These are phyloP conservation scores for Babesia ovis DNA, from an alignment of 169 alveolate species.

Conservation along the genomic window DNA sequence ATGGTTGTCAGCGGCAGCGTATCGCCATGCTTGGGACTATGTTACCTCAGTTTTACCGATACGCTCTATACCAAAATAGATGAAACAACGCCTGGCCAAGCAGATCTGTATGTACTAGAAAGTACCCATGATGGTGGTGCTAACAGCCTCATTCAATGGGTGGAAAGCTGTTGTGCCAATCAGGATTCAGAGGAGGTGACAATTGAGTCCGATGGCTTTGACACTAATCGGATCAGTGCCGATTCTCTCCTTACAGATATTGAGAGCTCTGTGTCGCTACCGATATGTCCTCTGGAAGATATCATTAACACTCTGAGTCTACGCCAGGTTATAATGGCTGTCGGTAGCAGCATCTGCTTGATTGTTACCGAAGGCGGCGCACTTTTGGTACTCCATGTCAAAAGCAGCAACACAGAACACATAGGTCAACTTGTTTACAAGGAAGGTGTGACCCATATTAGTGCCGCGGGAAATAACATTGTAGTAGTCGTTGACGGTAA, in stretches of 20 bases:
- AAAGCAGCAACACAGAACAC: neutral
- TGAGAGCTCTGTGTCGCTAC: neutral
- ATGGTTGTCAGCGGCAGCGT: conserved; percentile 48
- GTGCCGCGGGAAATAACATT: neutral
- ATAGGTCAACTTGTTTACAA: conserved; percentile 8
- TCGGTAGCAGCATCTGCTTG: conserved; percentile 2
- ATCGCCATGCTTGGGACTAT: conserved; percentile 32
- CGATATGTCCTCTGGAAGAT: conserved; percentile 5
- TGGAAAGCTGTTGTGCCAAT: neutral
- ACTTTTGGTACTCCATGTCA: conserved; percentile 4
- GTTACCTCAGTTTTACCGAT: conserved; percentile 39
- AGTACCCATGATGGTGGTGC: neutral
- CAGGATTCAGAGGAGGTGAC: neutral
- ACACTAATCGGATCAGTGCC: conserved; percentile 2
- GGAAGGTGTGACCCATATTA: neutral
- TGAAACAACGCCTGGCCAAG: neutral
- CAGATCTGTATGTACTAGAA: conserved; percentile 4
- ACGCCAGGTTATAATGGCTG: conserved; percentile 3
- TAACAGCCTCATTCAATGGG: conserved; percentile 15
- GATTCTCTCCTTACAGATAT: conserved; percentile 10
- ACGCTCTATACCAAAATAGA: conserved; percentile 4
- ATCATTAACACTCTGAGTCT: neutral
- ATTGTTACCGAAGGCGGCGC: conserved; percentile 11
- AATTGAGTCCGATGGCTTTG: neutral
- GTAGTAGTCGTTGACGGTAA: neutral